Evolutionary conservation across 2,329 filamentous ascomycete genomes (phyloP).

Genomic region (Arachnomyces sp.): DNA sequence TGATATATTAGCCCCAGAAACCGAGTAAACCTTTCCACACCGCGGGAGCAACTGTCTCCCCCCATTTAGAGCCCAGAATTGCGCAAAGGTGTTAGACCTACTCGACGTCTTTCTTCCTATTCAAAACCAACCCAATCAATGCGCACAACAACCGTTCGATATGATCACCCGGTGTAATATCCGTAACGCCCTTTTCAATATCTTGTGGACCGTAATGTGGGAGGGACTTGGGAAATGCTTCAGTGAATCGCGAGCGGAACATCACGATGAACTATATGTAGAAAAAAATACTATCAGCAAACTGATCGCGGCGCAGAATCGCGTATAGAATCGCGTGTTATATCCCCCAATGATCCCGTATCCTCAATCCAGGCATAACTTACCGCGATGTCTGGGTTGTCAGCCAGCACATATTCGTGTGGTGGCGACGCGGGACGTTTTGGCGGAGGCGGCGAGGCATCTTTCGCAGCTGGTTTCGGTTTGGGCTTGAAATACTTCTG

Average conservation of each 20-base stretch:
- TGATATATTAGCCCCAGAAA: constrained; percentile 9
- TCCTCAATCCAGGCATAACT: constrained; percentile 37
- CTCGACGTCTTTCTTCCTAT: constrained; percentile 98
- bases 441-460: constrained; percentile 54
- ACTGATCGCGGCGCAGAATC: constrained; percentile 6
- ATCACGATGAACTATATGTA: constrained; percentile 80
- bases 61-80: background rate
- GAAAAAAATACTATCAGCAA: constrained; percentile 14
- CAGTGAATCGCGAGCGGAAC: constrained; percentile 89
- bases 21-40: background rate
- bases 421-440: constrained; percentile 82
- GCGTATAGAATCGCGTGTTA: constrained; percentile 13
- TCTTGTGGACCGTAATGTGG: constrained; percentile 91
- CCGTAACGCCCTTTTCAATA: constrained; percentile 76
- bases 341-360: constrained; percentile 30
- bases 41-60: no score
- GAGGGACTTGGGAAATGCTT: constrained; percentile 78
- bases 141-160: constrained; percentile 85
- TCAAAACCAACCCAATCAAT: constrained; percentile 76
- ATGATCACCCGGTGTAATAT: constrained; percentile 69
- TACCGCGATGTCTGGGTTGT: constrained; percentile 88
- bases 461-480: constrained; percentile 42
- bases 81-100: constrained; percentile 44
- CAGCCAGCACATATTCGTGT: constrained; percentile 81
- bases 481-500: constrained; percentile 40